Evolutionary conservation across 2,329 filamentous ascomycete species (phyloP), one percentile per base, ranked within the genome.

Genomic region (Calonectria multiphialidica): DNA sequence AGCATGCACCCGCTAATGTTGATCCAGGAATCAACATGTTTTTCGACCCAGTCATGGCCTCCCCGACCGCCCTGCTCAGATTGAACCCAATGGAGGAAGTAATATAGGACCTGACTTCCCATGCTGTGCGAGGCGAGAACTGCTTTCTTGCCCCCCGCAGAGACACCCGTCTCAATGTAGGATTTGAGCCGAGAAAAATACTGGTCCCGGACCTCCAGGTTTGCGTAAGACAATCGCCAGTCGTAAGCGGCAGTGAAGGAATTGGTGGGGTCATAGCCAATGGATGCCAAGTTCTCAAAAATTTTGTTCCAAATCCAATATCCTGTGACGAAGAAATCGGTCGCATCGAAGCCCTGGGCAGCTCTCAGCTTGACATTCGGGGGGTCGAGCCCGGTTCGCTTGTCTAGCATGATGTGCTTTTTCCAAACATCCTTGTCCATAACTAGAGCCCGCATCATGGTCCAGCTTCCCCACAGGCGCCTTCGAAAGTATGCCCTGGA

Each of bases 281-380:
- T 94, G 0, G 95, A 97, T 0, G 97, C 97, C 64, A 99, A 87
- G 80, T 99, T 99, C 85, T 99, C 97, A 62, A 99, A 88, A 72
- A 99, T 98, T 85, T 98, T 98, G 85, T 95, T 98, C 96, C 96
- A 98, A 72, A 99, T 98, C 97, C 97, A 99, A 85, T 99, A 99
- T 12, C 92, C 92, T 0, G 92, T 93, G 73, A 94, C 93, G 84
- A 97, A 97, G 86, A 99, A 99, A 84, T 99, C 97, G 13, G 97
- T 96, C 2, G 97, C 97, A 83, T 99, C 97, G 79, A 99, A 99
- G 2, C 97, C 97, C 82, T 98, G 97, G 0, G 97, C 96, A 10
- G 97, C 95, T 44, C 97, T 92, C 23, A 99, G 86, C 86, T 98
- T 98, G 79, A 98, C 91, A 15, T 93, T 92, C 0, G 95, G 94